Base-by-base conservation (phyloP, 768 basidiomycete species). In the Boletus edulis region DNA sequence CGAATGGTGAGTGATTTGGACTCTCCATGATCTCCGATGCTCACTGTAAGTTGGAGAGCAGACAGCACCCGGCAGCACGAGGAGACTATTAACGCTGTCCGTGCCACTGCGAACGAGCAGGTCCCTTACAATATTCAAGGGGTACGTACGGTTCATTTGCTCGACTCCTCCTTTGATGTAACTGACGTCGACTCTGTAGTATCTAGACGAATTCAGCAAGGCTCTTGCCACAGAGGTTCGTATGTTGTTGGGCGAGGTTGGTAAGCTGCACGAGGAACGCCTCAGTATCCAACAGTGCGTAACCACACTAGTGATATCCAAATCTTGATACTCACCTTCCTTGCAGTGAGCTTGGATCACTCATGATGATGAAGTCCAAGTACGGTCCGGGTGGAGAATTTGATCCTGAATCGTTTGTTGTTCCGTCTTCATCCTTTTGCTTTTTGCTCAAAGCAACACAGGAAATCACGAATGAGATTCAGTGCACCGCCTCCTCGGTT, bases 331-430 rank as follows among this genome's bases (percentile, higher is more conserved):
- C 48, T 55, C 9, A 65, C 24, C 8, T 18, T 24, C 42, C 37
- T 58, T 37, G 11, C 59, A 91, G 91, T 62, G 89, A 92, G 76
- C 77, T 94, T 52, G 91, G 87, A 24, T 81, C 77, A 52, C 74
- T 94, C 27, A 70, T 93, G 55, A 75, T 77, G 60, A 76, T 86
- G 77, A 84, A 82, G 67, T 78, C 87, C 39, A 88, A 88, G 66
- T 89, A 91, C 60, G 86, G 85, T 9, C 84, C 89, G 18, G 90
- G 89, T 52, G 91, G 91, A 47, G 86, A 91, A 67, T 93, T 87
- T 64, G 87, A 91, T 62, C 81, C 86, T 8, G 84, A 89, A n/a
- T 92, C 91, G 91, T 84, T 37, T 59, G 72, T 47, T 20, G 15
- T 17, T 52, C 7, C n/a, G 18, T 49, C 38, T 15, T 35, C 18